These are phyloP conservation scores for Cystofilobasidium ferigula DNA, from an alignment of 768 basidiomycete genomes.

Conservation along the genomic window DNA sequence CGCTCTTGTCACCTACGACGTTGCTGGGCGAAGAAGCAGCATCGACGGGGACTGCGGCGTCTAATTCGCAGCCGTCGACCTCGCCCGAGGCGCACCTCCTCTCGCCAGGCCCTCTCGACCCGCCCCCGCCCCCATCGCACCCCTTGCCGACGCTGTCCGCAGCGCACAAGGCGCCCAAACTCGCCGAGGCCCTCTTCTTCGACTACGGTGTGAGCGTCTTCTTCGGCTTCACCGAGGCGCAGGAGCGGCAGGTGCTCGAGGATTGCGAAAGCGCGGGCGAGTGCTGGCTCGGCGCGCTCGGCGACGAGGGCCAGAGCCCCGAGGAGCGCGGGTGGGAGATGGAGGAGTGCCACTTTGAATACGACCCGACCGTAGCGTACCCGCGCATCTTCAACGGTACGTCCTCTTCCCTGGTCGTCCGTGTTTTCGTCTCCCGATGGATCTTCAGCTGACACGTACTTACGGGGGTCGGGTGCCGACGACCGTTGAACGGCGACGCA, in stretches of 20 bases:
- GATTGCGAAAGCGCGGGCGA: slow-evolving; percentile 65
- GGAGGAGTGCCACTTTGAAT: slow-evolving; percentile 86
- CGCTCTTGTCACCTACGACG: neutral
- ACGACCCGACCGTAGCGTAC: slow-evolving; percentile 69
- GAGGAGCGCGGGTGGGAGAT: slow-evolving; percentile 90
- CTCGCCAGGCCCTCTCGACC: neutral
- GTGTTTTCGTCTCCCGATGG: neutral
- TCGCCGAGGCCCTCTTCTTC: slow-evolving; percentile 42
- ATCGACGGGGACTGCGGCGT: neutral
- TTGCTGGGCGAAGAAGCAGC: neutral
- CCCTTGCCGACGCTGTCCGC: neutral
- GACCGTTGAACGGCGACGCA: neutral
- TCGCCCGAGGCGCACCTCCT: neutral
- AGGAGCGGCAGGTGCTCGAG: slow-evolving; percentile 73
- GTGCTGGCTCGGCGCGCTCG: slow-evolving; percentile 48
- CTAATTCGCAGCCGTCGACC: neutral
- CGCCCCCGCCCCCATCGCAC: neutral
- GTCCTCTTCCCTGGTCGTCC: slow-evolving; percentile 41
- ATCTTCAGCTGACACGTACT: neutral
- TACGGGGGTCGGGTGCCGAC: no score
- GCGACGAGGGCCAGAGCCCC: slow-evolving; percentile 69
- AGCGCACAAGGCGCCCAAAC: slow-evolving; percentile 25
- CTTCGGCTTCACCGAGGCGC: slow-evolving; percentile 55
- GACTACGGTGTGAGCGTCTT: slow-evolving; percentile 81
- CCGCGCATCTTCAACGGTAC: slow-evolving; percentile 94